Conservation (phyloP, 495 filamentous ascomycete species). For the Collariella sp. region DNA sequence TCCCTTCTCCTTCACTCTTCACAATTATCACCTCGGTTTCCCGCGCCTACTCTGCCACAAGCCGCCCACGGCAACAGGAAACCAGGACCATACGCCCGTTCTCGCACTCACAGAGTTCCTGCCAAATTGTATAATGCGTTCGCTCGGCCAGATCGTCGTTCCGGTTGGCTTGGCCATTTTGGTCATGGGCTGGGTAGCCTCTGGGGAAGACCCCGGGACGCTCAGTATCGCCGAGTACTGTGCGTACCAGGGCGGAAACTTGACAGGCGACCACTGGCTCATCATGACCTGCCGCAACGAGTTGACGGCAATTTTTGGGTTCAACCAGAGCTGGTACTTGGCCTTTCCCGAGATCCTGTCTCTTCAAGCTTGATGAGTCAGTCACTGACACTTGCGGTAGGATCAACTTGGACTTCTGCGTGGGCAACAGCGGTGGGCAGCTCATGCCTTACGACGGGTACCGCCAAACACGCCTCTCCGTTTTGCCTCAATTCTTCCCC, state of each 20-base stretch:
- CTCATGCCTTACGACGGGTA: slow-evolving; percentile 14
- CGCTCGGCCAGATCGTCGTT: neutral
- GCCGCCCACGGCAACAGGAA: too few species aligned
- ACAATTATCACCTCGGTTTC: too few species aligned
- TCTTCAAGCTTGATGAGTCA: neutral
- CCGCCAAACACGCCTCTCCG: neutral
- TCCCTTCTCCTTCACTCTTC: too few species aligned
- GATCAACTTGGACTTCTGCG: slow-evolving; percentile 18
- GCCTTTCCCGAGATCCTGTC: neutral
- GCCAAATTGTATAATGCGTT: neutral
- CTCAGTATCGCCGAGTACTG: slow-evolving; percentile 11
- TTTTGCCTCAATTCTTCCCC: neutral
- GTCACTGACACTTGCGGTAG: neutral
- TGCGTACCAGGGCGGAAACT: slow-evolving; percentile 7
- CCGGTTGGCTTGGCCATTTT: neutral
- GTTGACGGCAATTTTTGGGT: slow-evolving; percentile 7
- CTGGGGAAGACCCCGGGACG: neutral
- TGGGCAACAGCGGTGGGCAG: slow-evolving; percentile 15
- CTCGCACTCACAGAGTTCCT: neutral
- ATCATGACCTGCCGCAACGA: slow-evolving; percentile 16
- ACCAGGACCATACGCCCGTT: too few species aligned
- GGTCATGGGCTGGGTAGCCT: neutral
- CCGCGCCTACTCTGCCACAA: too few species aligned
- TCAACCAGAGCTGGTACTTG: slow-evolving; percentile 20
- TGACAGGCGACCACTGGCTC: slow-evolving; percentile 15